Evolutionary conservation across 306 rosid species (phyloP), one percentile per base, ranked within the genome.

Genomic region (Acmispon strigosus): DNA sequence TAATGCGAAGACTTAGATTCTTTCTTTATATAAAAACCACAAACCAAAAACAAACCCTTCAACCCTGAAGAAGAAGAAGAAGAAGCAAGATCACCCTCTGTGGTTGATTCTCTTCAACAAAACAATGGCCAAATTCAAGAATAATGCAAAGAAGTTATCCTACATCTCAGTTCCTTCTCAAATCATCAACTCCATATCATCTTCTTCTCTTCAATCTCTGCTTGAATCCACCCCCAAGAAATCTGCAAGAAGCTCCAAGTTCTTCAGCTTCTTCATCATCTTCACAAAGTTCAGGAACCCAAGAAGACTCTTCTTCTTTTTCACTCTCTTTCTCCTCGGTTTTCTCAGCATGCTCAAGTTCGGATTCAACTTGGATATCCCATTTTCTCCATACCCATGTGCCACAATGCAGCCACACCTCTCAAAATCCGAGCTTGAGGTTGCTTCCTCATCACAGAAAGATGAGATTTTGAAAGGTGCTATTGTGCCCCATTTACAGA

Each of bases 111-210:
- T 36, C 12, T 39, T 39, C 12, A 0, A 4, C 20, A 16, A 22
- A 27, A 7, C 56, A 20, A 91, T 89, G 97, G 96, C 89, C 8
- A 85, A 82, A 81, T 83, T 82, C 4, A 93, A 90, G 78, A 84
- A 82, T 76, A 80, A 67, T 45, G 81, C 85, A 29, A 88, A 82
- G 86, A 88, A 85, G 78, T 62, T 89, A 3, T 89, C 91, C 0
- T 94, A 84, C 91, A 94, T 94, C 74, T 87, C 98, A 2, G 97
- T 94, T 32, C 98, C 98, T 11, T 90, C 98, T 41, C 97, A 89
- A 81, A 86, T 93, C 29, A 93, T 93, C 76, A 88, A 80, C 56
- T 87, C 97, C 44, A 56, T 93, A 5, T 87, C 98, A 34, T 82
- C 97, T 0, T 86, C 97, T 63, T 93, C 98, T 60, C 67, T 93